Evolutionary conservation across 1,284 basidiomycete species (phyloP).

Genomic region (Coriolopsis trogii): DNA sequence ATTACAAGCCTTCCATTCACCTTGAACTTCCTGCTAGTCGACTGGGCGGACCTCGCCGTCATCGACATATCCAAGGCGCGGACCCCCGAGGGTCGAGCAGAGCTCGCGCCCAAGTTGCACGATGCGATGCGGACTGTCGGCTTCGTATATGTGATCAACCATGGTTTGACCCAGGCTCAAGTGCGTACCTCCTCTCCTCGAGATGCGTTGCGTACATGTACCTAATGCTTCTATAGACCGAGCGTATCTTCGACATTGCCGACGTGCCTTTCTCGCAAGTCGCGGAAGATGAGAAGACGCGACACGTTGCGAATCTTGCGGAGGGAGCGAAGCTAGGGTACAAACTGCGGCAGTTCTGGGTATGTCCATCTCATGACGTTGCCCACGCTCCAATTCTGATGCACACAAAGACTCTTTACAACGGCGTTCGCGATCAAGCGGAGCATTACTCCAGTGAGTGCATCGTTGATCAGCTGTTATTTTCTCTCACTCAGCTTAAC

Average conservation of each 20-base stretch:
- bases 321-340: constrained; percentile 59
- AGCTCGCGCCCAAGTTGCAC: constrained; percentile 45
- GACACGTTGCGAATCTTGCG: constrained; percentile 49
- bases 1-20: too few relatives aligned
- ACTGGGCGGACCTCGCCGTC: constrained; percentile 68
- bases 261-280: constrained; percentile 48
- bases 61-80: constrained; percentile 63
- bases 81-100: constrained; percentile 48
- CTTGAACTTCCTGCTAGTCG: too few relatives aligned
- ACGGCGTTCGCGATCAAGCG: constrained; percentile 61
- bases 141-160: constrained; percentile 67
- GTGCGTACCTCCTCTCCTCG: too few relatives aligned
- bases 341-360: constrained; percentile 59
- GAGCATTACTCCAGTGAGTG: constrained; percentile 59
- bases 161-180: constrained; percentile 52
- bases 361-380: too few relatives aligned
- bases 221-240: too few relatives aligned
- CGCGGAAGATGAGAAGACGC: constrained; percentile 57
- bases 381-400: too few relatives aligned
- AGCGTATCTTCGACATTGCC: constrained; percentile 21
- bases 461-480: constrained; percentile 11
- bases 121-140: constrained; percentile 63
- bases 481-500: too few relatives aligned
- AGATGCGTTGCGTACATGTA: too few relatives aligned
- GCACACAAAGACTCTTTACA: constrained; percentile 60